These are phyloP conservation scores for Debaryomyces coudertii DNA, from an alignment of 1,139 yeast species.

Conservation along the genomic window DNA sequence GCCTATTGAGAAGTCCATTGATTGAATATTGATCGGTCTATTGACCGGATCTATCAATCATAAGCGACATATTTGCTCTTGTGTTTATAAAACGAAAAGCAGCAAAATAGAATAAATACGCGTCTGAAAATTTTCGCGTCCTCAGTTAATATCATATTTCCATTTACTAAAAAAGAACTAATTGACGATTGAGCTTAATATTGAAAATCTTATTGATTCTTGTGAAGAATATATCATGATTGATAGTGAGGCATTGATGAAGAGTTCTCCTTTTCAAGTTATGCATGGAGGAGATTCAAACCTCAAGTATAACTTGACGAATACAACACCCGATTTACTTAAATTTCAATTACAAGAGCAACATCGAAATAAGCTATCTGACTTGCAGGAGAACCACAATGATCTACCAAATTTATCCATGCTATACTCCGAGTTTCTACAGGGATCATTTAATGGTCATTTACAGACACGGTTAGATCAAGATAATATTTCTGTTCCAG, in stretches of 20 bases:
- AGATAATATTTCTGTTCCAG: conserved; percentile 30
- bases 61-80: background rate
- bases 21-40: too few relatives aligned
- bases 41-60: background rate
- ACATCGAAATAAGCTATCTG: conserved; percentile 32
- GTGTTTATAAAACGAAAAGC: too few relatives aligned
- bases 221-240: conserved; percentile 25
- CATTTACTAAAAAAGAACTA: background rate
- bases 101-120: background rate
- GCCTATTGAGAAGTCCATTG: too few relatives aligned
- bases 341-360: conserved; percentile 52
- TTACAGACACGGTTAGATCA: conserved; percentile 39
- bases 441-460: conserved; percentile 40
- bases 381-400: conserved; percentile 22
- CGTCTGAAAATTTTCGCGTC: conserved; percentile 8
- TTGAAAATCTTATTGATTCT: background rate
- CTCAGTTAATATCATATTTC: background rate
- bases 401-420: conserved; percentile 21
- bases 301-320: conserved; percentile 30
- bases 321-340: conserved; percentile 47
- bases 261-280: conserved; percentile 42
- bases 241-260: conserved; percentile 37
- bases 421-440: conserved; percentile 29
- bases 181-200: background rate
- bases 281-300: conserved; percentile 33